Evolutionary conservation across 2,329 filamentous ascomycete species (phyloP), one percentile per base, ranked within the genome.

Genomic region (Claviceps citrina): DNA sequence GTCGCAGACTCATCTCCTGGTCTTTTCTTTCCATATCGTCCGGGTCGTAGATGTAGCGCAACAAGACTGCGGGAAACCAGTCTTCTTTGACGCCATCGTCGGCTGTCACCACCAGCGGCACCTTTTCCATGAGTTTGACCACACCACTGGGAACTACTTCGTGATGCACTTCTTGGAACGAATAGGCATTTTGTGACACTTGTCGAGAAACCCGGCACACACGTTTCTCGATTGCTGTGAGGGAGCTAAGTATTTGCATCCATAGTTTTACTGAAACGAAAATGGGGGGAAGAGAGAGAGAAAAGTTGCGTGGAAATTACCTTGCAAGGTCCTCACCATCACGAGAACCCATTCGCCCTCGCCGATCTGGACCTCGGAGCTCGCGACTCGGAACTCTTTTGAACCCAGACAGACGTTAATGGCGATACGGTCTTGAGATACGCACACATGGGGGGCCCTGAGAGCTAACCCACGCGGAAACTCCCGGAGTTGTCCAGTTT

Each of bases 391-490:
- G 9, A 40, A n/a, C 15, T 16, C 2, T 3, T 30, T 5, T 7
- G 31, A n/a, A 15, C 5, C 13, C 15, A 16, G 18, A 34, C 15
- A 27, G 31, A 27, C 9, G 9, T 34, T 20, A 16, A 40, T 22
- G 2, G 2, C 18, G 16, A 34, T 7, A 4, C 10, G 28, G 2
- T 31, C 7, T 4, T 15, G 9, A 13, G 15, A 12, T 20, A 5
- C 13, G 15, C 27, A 10, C 8, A 40, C n/a, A 19, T 8, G 27
- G 10, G 57, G 53, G 8, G 57, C 56, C 36, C 54, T 59, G n/a
- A 67, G 49, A 2, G 48, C 49, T 12, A 69, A 49, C 1, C 68
- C 67, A 0, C 48, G 45, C 0, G 68, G 70, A 39, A 66, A 62
- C 28, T 66, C 58, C 6, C 67, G 63, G 18, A 69, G 56, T 1